Evolutionary conservation across 2,329 filamentous ascomycete species (phyloP).

Genomic region (Curvularia sp.): DNA sequence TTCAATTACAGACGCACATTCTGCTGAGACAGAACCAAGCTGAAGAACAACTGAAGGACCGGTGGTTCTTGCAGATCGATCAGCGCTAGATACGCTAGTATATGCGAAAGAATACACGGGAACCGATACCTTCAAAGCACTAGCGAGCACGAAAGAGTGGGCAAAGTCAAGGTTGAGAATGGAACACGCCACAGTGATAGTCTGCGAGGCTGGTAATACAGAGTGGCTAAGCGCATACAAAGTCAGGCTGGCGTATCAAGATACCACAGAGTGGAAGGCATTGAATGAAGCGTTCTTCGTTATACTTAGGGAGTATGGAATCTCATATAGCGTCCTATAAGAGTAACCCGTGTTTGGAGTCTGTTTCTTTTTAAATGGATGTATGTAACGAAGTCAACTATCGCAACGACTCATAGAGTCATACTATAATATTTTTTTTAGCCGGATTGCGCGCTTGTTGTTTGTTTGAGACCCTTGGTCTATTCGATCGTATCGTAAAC

Average conservation of each 20-base stretch:
- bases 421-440: not conserved
- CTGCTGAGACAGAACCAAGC: conserved; percentile 5
- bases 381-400: not conserved
- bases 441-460: not conserved
- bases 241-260: not conserved
- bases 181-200: conserved; percentile 6
- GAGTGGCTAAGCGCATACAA: not conserved
- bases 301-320: not conserved
- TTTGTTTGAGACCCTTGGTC: not conserved
- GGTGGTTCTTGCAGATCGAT: conserved; percentile 10
- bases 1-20: conserved; percentile 5
- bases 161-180: conserved; percentile 6
- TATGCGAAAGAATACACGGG: conserved; percentile 7
- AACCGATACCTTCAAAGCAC: conserved; percentile 1
- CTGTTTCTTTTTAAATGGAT: not conserved
- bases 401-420: not conserved
- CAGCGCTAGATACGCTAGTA: conserved; percentile 5
- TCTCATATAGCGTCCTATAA: conserved; percentile 3
- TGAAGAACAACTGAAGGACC: conserved; percentile 7
- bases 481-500: not conserved
- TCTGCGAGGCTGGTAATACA: conserved; percentile 9
- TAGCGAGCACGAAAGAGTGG: conserved; percentile 7
- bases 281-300: conserved; percentile 1
- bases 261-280: conserved; percentile 1
- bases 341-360: not conserved